Evolutionary conservation across 2,329 filamentous ascomycete species (phyloP), one percentile per base, ranked within the genome.

Genomic region (Fonsecaea erecta): DNA sequence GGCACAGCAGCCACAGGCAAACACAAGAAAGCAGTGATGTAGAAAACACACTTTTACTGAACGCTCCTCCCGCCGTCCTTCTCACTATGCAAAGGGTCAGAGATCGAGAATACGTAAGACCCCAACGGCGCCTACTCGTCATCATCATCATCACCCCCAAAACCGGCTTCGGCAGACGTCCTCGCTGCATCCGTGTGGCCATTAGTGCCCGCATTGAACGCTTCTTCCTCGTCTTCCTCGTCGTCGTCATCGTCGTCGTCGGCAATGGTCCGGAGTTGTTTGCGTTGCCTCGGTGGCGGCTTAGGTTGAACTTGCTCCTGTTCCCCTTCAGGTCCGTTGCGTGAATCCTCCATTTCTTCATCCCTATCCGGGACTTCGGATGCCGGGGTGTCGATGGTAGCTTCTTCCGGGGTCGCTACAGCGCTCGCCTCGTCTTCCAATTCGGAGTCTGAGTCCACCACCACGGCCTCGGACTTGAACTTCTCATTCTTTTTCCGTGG

Each of bases 381-480:
- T 24, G 28, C 64, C 14, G 69, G 66, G 7, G 67, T 68, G 3
- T 71, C 64, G 28, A 61, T 64, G n/a, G 60, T 57, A n/a, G 56
- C 61, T 28, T 40, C 64, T 24, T 57, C 64, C 11, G 70, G 69
- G 21, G 69, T 69, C 24, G 60, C 63, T 28, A 61, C 70, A 35
- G 63, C 68, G 21, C 63, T 65, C 1, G 63, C 56, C 48, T 77
- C 77, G 28, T 77, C 81, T 2, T 83, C 83, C 61, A 67, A 43
- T 12, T 85, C 85, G 16, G 85, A 86, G 69, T 91, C 89, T 66
- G 89, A 92, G 68, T 94, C 90, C 52, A 92, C 89, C 30, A 97
- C 88, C 68, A 93, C 86, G 77, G 96, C 93, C 1, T 86, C 88
- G 57, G 90, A 93, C 84, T 97, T 97, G 83, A 86, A 96, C 78